A percentile compares a stretch with the other conserved stretches of the same genome.
phyloP scores from a whole-genome alignment of 1,284 basidiomycete species.

The Porogramme epimiltina region DNA sequence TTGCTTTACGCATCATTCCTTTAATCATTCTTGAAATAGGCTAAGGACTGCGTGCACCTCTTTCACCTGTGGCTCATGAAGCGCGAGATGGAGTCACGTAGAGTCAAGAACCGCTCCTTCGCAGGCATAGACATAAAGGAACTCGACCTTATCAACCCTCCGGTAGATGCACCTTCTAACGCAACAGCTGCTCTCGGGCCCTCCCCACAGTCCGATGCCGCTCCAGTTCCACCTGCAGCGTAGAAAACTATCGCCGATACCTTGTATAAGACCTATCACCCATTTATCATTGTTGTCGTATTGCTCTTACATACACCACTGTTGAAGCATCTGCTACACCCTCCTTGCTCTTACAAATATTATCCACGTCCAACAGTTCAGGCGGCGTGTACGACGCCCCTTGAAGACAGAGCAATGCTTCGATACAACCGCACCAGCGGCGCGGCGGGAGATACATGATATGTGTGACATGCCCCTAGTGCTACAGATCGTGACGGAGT shows the following conservation, averaged over 20 bases:
- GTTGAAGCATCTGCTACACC: no score
- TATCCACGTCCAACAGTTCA: no score
- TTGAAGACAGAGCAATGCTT: no score
- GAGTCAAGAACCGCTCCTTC: constrained; percentile 68
- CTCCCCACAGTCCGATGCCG: no score
- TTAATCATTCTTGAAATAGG: constrained; percentile 39
- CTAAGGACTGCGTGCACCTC: constrained; percentile 65
- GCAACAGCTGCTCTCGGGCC: no score
- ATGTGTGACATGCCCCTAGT: constrained; percentile 16
- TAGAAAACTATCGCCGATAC: no score
- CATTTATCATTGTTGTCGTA: no score
- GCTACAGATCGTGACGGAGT: constrained; percentile 21
- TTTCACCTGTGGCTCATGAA: constrained; percentile 69
- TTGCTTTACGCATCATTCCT: background rate
- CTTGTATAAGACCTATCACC: no score
- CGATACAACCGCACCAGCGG: constrained; percentile 13
- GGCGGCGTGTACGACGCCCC: no score
- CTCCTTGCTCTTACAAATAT: no score
- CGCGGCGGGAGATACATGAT: constrained; percentile 9
- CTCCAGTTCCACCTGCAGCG: no score
- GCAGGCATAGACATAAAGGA: constrained; percentile 64
- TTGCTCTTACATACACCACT: no score
- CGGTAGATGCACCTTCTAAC: background rate
- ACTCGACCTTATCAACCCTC: constrained; percentile 58
- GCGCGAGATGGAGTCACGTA: constrained; percentile 65